Conservation (phyloP, 192 early-diverging fungal genomes). For the Podochytrium sp. region DNA sequence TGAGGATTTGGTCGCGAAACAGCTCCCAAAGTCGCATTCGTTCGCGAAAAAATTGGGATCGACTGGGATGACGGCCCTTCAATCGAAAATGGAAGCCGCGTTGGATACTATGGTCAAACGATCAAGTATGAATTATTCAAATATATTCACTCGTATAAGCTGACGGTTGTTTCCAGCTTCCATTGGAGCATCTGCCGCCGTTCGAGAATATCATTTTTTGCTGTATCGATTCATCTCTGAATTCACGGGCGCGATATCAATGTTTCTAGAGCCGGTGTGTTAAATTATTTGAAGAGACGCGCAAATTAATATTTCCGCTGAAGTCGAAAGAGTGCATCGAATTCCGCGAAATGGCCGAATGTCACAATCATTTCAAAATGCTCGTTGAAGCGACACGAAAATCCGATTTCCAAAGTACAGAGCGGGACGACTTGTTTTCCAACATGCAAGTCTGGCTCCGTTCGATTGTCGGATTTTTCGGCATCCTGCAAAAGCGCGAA, state of each 20-base stretch:
- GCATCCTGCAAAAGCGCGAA: constrained; percentile 26
- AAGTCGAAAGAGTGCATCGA: background rate
- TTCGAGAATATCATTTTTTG: background rate
- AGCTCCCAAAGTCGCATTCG: background rate
- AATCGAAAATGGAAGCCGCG: background rate
- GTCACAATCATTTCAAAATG: constrained; percentile 8
- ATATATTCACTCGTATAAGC: background rate
- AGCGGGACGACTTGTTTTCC: background rate
- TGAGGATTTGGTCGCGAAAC: background rate
- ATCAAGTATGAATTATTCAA: background rate
- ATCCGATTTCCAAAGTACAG: background rate
- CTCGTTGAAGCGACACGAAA: background rate
- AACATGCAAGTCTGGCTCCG: constrained; percentile 6
- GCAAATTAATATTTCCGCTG: background rate
- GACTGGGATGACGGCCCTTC: background rate
- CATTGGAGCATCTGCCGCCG: too few species aligned
- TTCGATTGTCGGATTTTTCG: background rate
- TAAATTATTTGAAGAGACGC: background rate
- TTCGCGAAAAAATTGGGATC: background rate
- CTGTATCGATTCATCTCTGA: constrained; percentile 11
- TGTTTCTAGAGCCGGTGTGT: constrained; percentile 1
- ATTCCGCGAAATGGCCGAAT: background rate
- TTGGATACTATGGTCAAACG: background rate
- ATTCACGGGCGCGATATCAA: background rate
- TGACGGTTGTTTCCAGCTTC: background rate